Conservation (phyloP, 352 stramenopile species). For the Phytophthora niederhauseri region DNA sequence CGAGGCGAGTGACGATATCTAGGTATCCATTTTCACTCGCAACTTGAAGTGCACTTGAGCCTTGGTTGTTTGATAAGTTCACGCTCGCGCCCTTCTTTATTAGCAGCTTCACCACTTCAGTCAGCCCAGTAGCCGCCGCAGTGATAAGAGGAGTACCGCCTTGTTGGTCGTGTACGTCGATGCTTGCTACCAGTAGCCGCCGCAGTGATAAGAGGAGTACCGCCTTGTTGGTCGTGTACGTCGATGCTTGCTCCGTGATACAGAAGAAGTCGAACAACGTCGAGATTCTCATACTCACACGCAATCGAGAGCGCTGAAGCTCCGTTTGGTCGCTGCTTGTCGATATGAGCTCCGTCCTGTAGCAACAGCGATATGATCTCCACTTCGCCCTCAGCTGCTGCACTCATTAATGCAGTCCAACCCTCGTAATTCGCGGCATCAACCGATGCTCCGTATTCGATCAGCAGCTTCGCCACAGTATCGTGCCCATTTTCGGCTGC, state of each 20-base stretch:
- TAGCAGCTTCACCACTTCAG: slow-evolving; percentile 3
- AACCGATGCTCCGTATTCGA: background rate
- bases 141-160: slow-evolving; percentile 9
- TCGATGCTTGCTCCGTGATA: slow-evolving; percentile 11
- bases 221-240: slow-evolving; percentile 9
- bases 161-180: slow-evolving; percentile 11
- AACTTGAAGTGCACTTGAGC: slow-evolving; percentile 7
- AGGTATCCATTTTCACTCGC: slow-evolving; percentile 15
- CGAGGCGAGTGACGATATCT: slow-evolving; percentile 11
- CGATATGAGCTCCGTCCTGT: slow-evolving; percentile 10
- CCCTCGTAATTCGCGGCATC: background rate
- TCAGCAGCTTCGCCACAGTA: background rate
- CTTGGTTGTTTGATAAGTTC: slow-evolving; percentile 6
- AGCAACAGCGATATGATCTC: background rate
- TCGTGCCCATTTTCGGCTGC: background rate
- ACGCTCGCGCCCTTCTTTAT: slow-evolving; percentile 7
- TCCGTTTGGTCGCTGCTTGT: slow-evolving; percentile 6
- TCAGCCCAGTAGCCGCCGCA: slow-evolving; percentile 7
- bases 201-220: slow-evolving; percentile 10
- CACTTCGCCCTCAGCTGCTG: background rate
- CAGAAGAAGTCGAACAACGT: slow-evolving; percentile 8
- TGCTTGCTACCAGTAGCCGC: slow-evolving; percentile 3
- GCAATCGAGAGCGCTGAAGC: slow-evolving; percentile 7
- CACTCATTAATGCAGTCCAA: background rate
- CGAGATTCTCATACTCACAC: background rate